Percentiles rank a stretch among this genome's conserved stretches.
These are phyloP conservation scores for Bonia amplexicaulis DNA, from an alignment of 176 grass and related monocot genomes.

Conservation along the genomic window DNA sequence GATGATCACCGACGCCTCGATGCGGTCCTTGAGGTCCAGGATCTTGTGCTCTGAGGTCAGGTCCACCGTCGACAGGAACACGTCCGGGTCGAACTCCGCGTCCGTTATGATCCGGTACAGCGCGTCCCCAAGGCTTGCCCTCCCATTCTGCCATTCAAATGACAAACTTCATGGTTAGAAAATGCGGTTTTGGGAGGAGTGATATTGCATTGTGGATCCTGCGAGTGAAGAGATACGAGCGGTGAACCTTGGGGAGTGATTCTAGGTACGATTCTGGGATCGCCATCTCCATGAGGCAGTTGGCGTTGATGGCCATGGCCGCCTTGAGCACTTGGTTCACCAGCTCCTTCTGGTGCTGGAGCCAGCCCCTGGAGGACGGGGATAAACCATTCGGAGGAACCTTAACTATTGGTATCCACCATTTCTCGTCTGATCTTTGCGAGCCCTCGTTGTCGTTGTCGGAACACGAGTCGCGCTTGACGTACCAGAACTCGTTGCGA, in stretches of 20 bases:
- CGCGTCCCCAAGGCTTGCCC: constrained; percentile 80
- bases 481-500: constrained; percentile 79
- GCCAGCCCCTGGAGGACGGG: constrained; percentile 49
- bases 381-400: constrained; percentile 60
- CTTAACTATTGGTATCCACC: constrained; percentile 89
- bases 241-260: constrained; percentile 68
- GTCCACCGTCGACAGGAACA: constrained; percentile 79
- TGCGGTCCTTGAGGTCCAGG: constrained; percentile 90
- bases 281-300: constrained; percentile 90
- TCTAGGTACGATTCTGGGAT: constrained; percentile 84
- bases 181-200: neutral
- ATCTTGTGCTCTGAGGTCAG: constrained; percentile 95
- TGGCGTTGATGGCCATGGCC: constrained; percentile 97
- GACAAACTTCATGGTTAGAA: neutral
- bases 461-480: constrained; percentile 59
- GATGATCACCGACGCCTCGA: constrained; percentile 96
- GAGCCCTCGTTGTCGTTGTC: constrained; percentile 47
- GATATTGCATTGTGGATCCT: neutral
- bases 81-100: constrained; percentile 77
- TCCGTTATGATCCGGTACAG: constrained; percentile 87
- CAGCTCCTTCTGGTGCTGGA: constrained; percentile 70
- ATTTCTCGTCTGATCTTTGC: constrained; percentile 71
- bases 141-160: constrained; percentile 51
- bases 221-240: neutral
- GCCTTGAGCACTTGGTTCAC: constrained; percentile 96